These are phyloP conservation scores for Xenosphaeropsis pyriputrescens DNA, from an alignment of 2,329 filamentous ascomycete genomes.

Conservation along the genomic window DNA sequence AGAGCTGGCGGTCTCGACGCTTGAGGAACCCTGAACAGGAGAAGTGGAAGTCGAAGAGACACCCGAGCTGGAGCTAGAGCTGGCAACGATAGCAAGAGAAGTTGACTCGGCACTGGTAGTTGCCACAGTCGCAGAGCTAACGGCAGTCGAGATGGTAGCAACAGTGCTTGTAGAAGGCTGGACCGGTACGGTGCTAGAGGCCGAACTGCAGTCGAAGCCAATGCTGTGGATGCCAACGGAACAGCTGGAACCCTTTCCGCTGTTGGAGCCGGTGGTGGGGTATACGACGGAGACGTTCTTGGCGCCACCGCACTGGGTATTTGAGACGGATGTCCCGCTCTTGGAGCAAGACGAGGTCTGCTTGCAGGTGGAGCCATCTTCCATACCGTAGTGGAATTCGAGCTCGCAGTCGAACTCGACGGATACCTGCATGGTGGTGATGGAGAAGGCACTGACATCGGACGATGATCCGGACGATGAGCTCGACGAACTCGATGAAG, in stretches of 20 bases:
- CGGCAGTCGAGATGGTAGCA: conserved; percentile 6
- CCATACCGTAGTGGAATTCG: conserved; percentile 79
- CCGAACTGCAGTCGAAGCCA: conserved; percentile 50
- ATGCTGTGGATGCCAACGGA: conserved; percentile 61
- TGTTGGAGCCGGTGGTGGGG: conserved; percentile 36
- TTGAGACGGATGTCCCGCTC: conserved; percentile 56
- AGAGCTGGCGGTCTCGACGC: background rate
- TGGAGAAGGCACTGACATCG: conserved; percentile 50
- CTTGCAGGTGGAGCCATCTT: conserved; percentile 69
- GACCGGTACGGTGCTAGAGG: background rate
- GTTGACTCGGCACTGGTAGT: conserved; percentile 1
- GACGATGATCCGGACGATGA: conserved; percentile 23
- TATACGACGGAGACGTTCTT: conserved; percentile 62
- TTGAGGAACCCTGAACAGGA: too few relatives aligned
- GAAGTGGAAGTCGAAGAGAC: background rate
- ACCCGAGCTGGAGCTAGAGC: background rate
- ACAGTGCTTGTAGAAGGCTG: conserved; percentile 3
- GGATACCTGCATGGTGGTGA: conserved; percentile 58
- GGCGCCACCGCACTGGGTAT: conserved; percentile 87
- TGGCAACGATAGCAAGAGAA: background rate
- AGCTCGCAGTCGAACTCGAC: conserved; percentile 64
- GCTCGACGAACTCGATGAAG: too few relatives aligned
- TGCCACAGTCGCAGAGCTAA: conserved; percentile 4
- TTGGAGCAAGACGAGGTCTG: conserved; percentile 55
- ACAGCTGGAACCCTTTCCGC: conserved; percentile 41